Conservation (phyloP, 2,329 filamentous ascomycete genomes). For the Penicillium thymicola region DNA sequence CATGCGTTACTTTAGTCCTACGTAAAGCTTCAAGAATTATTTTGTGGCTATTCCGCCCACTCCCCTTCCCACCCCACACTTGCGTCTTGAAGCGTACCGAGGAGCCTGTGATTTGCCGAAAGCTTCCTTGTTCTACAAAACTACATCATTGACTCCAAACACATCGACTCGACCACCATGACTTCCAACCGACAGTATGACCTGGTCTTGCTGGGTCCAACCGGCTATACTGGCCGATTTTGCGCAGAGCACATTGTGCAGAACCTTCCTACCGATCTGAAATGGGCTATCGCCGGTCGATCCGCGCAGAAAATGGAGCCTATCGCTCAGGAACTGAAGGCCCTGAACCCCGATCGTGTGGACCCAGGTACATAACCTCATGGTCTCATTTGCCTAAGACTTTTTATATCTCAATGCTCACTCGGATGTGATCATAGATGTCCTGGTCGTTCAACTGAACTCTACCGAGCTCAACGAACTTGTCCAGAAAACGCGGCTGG, state of each 20-base stretch:
- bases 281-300: conserved; percentile 84
- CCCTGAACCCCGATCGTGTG: conserved; percentile 64
- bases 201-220: conserved; percentile 64
- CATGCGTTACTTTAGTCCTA: background rate
- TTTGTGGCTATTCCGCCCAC: background rate
- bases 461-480: conserved; percentile 51
- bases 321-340: conserved; percentile 64
- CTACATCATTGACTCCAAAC: conserved; percentile 1
- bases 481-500: conserved; percentile 54
- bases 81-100: background rate
- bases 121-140: conserved; percentile 4
- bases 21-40: background rate
- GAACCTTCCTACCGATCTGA: conserved; percentile 69
- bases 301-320: conserved; percentile 70
- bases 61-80: background rate
- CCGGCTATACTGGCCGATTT: conserved; percentile 79
- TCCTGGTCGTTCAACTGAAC: conserved; percentile 49
- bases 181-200: conserved; percentile 56
- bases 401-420: background rate
- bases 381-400: background rate
- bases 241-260: conserved; percentile 71
- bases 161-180: conserved; percentile 29
- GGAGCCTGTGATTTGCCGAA: conserved; percentile 6
- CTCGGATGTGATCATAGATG: conserved; percentile 30
- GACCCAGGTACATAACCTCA: conserved; percentile 58